Conservation (phyloP, 768 basidiomycete species). For the Vararia minispora region DNA sequence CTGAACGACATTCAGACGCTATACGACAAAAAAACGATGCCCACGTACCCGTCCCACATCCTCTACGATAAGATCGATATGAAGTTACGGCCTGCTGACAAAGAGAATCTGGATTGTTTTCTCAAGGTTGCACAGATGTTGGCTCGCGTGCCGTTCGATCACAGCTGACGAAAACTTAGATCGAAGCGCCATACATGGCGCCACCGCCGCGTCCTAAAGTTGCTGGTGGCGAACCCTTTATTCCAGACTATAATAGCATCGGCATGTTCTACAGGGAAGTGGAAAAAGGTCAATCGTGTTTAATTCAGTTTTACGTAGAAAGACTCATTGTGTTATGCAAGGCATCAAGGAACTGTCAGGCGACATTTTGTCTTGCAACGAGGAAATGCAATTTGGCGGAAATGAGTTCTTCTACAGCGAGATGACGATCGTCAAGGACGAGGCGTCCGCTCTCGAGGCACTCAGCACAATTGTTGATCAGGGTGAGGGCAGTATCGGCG, state of each 20-base stretch:
- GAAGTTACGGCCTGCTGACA: slow-evolving; percentile 9
- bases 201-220: not conserved
- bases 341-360: too few species aligned
- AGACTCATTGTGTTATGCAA: too few species aligned
- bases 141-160: too few species aligned
- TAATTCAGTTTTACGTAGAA: not conserved
- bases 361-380: slow-evolving; percentile 4
- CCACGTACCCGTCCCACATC: slow-evolving; percentile 4
- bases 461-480: slow-evolving; percentile 13
- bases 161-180: too few species aligned
- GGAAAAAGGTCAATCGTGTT: not conserved
- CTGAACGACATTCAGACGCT: slow-evolving; percentile 5
- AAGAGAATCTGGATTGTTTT: slow-evolving; percentile 11
- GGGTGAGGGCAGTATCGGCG: slow-evolving; percentile 14
- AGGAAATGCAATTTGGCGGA: slow-evolving; percentile 9
- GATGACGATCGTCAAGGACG: slow-evolving; percentile 11
- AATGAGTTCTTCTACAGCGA: slow-evolving; percentile 9
- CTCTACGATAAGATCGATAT: slow-evolving; percentile 10
- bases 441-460: slow-evolving; percentile 7
- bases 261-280: slow-evolving; percentile 6
- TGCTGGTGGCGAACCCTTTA: not conserved
- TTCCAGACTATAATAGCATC: slow-evolving; percentile 3
- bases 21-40: slow-evolving; percentile 3
- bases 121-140: too few species aligned
- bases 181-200: slow-evolving; percentile 1